phyloP scores from a whole-genome alignment of 495 filamentous ascomycete species.

The Friedmanniomyces endolithicus region DNA sequence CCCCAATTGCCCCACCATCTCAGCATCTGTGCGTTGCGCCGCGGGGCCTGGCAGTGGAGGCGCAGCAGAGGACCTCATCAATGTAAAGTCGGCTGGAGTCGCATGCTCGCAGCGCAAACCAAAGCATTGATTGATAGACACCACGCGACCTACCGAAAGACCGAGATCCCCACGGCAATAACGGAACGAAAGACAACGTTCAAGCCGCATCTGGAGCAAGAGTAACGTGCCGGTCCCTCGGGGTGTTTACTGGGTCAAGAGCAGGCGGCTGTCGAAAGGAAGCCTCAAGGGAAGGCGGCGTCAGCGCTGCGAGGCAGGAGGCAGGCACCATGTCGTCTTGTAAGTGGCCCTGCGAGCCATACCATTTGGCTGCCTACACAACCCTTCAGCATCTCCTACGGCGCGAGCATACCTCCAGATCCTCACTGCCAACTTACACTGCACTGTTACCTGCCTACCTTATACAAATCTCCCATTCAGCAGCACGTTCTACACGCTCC shows the following conservation, averaged over 20 bases:
- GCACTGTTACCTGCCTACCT: neutral
- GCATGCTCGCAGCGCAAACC: neutral
- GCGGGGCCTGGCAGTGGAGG: neutral
- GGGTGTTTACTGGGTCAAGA: neutral
- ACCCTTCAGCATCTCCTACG: too few relatives aligned
- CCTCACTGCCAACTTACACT: too few relatives aligned
- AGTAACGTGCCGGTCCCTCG: too few relatives aligned
- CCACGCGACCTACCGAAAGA: too few relatives aligned
- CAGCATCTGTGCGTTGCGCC: too few relatives aligned
- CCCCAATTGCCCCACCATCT: too few relatives aligned
- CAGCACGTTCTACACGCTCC: neutral
- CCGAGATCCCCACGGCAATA: neutral
- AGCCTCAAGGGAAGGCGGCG: constrained; percentile 1
- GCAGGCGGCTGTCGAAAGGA: neutral
- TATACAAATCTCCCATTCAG: too few relatives aligned
- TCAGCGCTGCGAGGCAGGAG: constrained; percentile 3
- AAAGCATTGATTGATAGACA: too few relatives aligned
- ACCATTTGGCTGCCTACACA: neutral
- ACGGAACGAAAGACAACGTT: neutral
- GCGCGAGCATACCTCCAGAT: too few relatives aligned
- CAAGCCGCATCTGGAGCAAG: neutral
- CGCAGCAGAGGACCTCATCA: neutral
- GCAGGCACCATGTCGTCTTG: constrained; percentile 9
- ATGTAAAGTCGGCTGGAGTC: neutral
- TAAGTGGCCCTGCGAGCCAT: neutral